Evolutionary conservation across 805 yeast genomes (phyloP).

Genomic region (Candida arabinofermentans): DNA sequence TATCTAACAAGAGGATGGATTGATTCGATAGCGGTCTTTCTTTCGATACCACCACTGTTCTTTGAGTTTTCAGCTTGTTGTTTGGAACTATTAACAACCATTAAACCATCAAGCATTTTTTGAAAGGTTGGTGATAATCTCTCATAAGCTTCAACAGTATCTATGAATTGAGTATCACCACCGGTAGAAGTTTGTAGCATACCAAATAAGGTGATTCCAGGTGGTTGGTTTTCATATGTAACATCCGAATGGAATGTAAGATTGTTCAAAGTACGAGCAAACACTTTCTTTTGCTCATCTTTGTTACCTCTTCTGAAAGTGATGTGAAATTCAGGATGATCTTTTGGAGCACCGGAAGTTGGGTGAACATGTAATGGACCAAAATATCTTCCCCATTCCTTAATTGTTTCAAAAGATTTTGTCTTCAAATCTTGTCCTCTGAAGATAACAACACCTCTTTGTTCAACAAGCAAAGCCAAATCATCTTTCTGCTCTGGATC

Average conservation of each 20-base stretch:
- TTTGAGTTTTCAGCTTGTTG: slow-evolving; percentile 64
- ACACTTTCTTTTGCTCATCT: slow-evolving; percentile 34
- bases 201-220: slow-evolving; percentile 64
- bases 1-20: slow-evolving; percentile 69
- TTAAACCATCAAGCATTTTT: slow-evolving; percentile 53
- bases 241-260: slow-evolving; percentile 70
- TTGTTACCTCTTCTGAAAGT: slow-evolving; percentile 49
- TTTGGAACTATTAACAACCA: slow-evolving; percentile 65
- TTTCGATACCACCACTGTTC: slow-evolving; percentile 55
- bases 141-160: slow-evolving; percentile 64
- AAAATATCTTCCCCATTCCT: slow-evolving; percentile 56
- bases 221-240: slow-evolving; percentile 69
- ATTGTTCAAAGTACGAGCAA: slow-evolving; percentile 34
- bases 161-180: slow-evolving; percentile 81
- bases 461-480: slow-evolving; percentile 63
- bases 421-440: slow-evolving; percentile 63
- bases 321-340: slow-evolving; percentile 56
- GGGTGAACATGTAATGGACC: slow-evolving; percentile 75
- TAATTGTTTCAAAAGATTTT: slow-evolving; percentile 44
- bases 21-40: slow-evolving; percentile 59
- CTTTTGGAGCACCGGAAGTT: slow-evolving; percentile 64
- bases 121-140: slow-evolving; percentile 65
- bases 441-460: slow-evolving; percentile 65
- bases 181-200: slow-evolving; percentile 54
- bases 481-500: slow-evolving; percentile 58